A percentile compares a stretch with the other conserved stretches of the same genome.
Evolutionary conservation across 2,329 filamentous ascomycete genomes (phyloP).

Genomic region (Trichoderma sp.): DNA sequence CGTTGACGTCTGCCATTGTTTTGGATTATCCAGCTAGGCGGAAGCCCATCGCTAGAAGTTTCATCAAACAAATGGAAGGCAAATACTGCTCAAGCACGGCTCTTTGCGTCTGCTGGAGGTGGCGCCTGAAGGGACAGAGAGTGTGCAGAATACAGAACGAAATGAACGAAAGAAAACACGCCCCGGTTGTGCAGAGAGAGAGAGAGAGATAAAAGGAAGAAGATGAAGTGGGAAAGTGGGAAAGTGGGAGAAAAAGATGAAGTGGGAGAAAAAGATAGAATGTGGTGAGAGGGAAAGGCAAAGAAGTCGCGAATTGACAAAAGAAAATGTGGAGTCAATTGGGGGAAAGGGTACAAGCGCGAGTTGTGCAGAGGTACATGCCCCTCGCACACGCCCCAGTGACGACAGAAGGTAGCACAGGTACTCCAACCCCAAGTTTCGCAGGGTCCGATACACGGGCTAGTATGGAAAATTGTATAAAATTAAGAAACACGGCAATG

Average conservation of each 20-base stretch:
- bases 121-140: not conserved
- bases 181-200: not conserved
- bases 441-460: no score
- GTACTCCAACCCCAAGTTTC: not conserved
- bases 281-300: not conserved
- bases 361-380: not conserved
- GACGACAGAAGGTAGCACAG: not conserved
- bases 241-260: not conserved
- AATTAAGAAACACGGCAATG: not conserved
- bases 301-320: conserved; percentile 2
- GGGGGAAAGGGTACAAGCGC: not conserved
- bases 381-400: not conserved
- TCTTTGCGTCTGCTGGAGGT: not conserved
- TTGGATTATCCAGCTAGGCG: conserved; percentile 11
- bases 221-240: not conserved
- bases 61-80: not conserved
- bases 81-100: not conserved
- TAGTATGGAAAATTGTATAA: not conserved
- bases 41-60: conserved; percentile 16
- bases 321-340: not conserved
- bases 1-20: conserved; percentile 39
- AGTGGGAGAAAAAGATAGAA: not conserved
- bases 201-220: not conserved
- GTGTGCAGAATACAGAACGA: not conserved
- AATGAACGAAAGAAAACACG: not conserved